Base-by-base conservation (phyloP, 2,329 filamentous ascomycete species). In the Elsinoe batatas region DNA sequence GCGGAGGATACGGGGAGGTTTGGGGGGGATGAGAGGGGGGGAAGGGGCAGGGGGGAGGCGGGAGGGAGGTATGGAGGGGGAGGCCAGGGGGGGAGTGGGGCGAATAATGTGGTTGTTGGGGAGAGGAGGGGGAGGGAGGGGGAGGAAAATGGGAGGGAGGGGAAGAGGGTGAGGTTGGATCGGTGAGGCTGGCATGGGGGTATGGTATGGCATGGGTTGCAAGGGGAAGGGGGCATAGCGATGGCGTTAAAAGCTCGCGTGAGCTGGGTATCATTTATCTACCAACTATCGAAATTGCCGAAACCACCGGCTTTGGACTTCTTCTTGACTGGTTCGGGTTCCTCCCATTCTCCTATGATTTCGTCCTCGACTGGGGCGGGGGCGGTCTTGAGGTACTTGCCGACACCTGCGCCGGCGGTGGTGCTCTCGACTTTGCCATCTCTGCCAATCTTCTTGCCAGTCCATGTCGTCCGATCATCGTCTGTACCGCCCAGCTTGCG, bases 401-500 rank as follows among this genome's bases (percentile, higher is more conserved):
- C 93, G 8, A 85, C 78, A 2, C 75, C 75, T n/a, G 61, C 59
- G 1, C 63, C 69, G 5, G 65, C 70, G 11, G 83, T 82, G 3
- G 70, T 72, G 5, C 72, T 74, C 12, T 70, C 68, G 1, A 82
- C 74, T 0, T 76, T 81, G 1, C 83, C 85, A 64, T 85, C 81
- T 1, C 75, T 78, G 22, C 90, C 77, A 50, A 98, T 82, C 38
- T 91, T 77, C 73, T 97, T 98, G 3, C 93, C 93, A 2, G 93
- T 97, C 93, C 93, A 98, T 2, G 93, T 98, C 1, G 88, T 85
- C 67, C 81, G 82, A 64, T 97, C 90, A 65, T 96, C 91, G 54
- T 94, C 91, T 1, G 83, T 86, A 2, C 86, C 87, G 26, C 87
- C 88, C 54, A 76, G 74, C 56, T 75, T 74, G 64, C 76, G 75